Base-by-base conservation (phyloP, 331 rosid species). In the Malus hybrid region DNA sequence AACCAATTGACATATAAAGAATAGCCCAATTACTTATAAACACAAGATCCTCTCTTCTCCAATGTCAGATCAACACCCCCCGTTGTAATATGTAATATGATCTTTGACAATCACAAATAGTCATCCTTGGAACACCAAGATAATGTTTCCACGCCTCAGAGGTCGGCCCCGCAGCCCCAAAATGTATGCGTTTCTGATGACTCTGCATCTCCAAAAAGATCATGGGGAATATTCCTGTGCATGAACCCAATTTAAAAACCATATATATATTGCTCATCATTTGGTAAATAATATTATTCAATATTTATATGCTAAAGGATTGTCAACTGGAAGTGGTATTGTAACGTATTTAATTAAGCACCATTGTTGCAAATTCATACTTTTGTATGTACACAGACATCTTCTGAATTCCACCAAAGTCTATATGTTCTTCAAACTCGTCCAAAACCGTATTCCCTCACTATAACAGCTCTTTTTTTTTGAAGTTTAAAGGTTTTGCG, bases 141-240 rank as follows among this genome's bases (percentile, higher is more conserved):
- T 79, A 34, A 61, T 69, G 72, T 69, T 50, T 68, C 36, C 64
- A 52, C 20, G 57, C 57, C 57, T 52, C 57, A 15, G 57, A 52
- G 0, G 9, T 16, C 63, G 65, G 32, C 1, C 57, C 68, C 65
- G 42, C 31, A 34, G 84, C 69, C 76, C 81, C 78, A 76, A 44
- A 71, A 72, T 82, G 88, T 80, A 19, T 68, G 74, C 55, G 48
- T 50, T 67, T 75, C 44, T 54, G 69, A 70, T 72, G 80, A 44
- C 85, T 80, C 83, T 75, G 80, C 71, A 78, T 50, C 66, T 42
- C 15, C 48, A 69, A 66, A 85, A 84, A 78, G 74, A 81, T 75
- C 65, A 29, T 19, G 61, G 71, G 68, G 88, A 88, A 88, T 84
- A 86, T 87, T 87, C 83, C 32, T 15, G 79, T 82, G 80, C 90